Base-by-base conservation (phyloP, 352 stramenopile genomes). In the Pythium volutum region DNA sequence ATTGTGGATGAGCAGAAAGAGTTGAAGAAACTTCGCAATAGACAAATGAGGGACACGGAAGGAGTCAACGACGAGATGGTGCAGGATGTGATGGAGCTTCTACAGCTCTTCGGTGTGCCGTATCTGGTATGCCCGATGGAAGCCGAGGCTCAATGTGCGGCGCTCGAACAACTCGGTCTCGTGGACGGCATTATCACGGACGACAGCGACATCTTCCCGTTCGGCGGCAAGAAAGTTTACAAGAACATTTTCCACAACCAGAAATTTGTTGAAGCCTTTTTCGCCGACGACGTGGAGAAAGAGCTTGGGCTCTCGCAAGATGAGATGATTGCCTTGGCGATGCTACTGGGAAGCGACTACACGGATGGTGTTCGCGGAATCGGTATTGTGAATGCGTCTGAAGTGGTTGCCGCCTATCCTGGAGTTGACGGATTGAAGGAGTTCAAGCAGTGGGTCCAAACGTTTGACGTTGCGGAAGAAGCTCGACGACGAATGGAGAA, bases 181-280 rank as follows among this genome's bases (percentile, higher is more conserved):
- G 97, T 99, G 6, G 87, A 99, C 70, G 98, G 98, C 4, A 95
- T 99, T 50, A 97, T 99, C 43, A 99, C 97, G 2, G 97, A 99
- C 64, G 98, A 99, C 74, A 98, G 86, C 52, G 86, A 95, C 60
- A 93, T 95, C 33, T 95, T 95, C 52, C 77, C 81, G 10, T 99
- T 99, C 72, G 98, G 98, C 16, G 97, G 88, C 15, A 72, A 84
- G 42, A 81, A 69, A 26, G 87, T 99, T 18, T 99, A 99, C 80
- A 98, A 98, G 66, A 99, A 99, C 71, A 99, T 99, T 67, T 99
- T 99, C 63, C 93, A 99, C 59, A 93, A 99, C 60, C 86, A 98
- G 55, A 99, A 98, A 66, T 99, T 97, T 73, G 97, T 99, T 11
- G 97, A 99, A 79, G 96, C 89, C 2, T 99, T 99, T 72, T 89